Evolutionary conservation across 805 yeast species (phyloP), one percentile per base, ranked within the genome.

Genomic region (Saturnispora silvae): DNA sequence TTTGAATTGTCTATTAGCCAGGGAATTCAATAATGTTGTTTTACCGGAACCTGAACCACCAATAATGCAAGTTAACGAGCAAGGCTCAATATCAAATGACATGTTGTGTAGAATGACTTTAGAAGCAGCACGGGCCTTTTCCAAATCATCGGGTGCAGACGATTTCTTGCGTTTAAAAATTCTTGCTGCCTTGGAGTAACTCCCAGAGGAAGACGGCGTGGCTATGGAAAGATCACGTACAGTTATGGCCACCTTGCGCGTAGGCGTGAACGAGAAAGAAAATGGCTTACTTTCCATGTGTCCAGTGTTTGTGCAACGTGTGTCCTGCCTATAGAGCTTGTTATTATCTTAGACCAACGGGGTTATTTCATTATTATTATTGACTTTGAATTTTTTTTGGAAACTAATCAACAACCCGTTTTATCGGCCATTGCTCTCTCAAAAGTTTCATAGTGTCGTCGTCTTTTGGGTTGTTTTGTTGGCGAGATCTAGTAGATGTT

Each of bases 41-140:
- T 85, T 84, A 3, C 94, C 95, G 3, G 85, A 75, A 0, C 95
- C 95, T 0, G 87, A 79, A 0, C 94, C 89, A 3, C 95, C 95
- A 62, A 85, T 69, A 8, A 84, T 80, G 5, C 94, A 94, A 56
- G 84, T 66, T 27, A 85, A 56, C 8, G 78, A 63, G 14, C 83
- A 81, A 11, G 70, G 54, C 0, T 72, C 69, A 9, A 81, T 61
- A 35, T 73, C 75, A 42, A 81, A 66, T 2, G 81, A 72, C 33
- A 82, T 61, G 20, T 72, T 55, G 25, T 67, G 52, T 3, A 75
- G 59, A 20, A 75, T 61, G 4, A 59, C 51, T 37, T 64, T 63
- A 47, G 62, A 3, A 22, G 9, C 26, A 3, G 36, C 14, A 5
- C 16, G 14, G 7, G 35, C 40, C 19, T 40, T 43, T 13, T 47